Conservation (phyloP, 495 filamentous ascomycete genomes). For the Apodospora peruviana region DNA sequence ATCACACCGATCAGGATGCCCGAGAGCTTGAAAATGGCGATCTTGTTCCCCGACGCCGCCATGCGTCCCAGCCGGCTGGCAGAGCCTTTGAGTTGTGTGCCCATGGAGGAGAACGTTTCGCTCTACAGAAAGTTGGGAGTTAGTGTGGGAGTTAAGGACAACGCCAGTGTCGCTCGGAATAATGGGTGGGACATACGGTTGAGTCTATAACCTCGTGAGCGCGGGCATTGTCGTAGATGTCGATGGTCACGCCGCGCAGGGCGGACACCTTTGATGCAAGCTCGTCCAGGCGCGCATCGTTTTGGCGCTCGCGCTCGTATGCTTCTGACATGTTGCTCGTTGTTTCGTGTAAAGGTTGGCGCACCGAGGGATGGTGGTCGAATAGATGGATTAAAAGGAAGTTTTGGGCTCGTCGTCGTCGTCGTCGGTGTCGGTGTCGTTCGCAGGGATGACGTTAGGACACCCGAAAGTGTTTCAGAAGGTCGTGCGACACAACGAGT, state of each 20-base stretch:
- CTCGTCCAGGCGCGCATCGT: constrained; percentile 90
- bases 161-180: neutral
- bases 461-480: neutral
- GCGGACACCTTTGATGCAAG: constrained; percentile 85
- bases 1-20: constrained; percentile 74
- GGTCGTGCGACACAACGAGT: too few species aligned
- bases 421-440: neutral
- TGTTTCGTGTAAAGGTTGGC: constrained; percentile 4
- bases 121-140: constrained; percentile 21
- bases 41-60: constrained; percentile 85
- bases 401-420: neutral
- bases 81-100: constrained; percentile 70
- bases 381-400: neutral
- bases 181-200: constrained; percentile 53
- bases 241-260: constrained; percentile 91
- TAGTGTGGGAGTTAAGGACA: neutral
- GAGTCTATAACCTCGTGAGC: constrained; percentile 81
- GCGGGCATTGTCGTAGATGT: constrained; percentile 93
- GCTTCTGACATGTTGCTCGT: constrained; percentile 71
- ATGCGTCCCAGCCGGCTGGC: constrained; percentile 84
- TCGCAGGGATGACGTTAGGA: neutral
- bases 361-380: neutral
- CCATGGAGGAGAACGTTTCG: constrained; percentile 57
- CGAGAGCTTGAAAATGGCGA: constrained; percentile 82
- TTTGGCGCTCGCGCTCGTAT: constrained; percentile 93